Evolutionary conservation across 1,284 basidiomycete species (phyloP).

Genomic region (Uromyces viciae-fabae): DNA sequence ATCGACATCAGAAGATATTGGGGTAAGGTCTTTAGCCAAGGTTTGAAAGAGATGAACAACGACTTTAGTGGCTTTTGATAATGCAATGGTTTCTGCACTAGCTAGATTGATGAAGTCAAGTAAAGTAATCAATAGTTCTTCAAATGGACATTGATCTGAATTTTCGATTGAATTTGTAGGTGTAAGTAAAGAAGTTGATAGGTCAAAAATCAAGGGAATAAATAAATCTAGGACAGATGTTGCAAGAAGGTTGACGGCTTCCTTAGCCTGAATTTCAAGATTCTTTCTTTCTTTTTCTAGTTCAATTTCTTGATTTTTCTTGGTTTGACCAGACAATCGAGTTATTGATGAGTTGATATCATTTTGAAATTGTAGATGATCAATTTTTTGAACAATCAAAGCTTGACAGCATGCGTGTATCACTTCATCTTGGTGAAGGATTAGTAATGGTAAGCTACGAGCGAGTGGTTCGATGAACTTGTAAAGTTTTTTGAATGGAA

Average conservation of each 20-base stretch:
- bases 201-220: constrained; percentile 27
- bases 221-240: constrained; percentile 30
- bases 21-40: constrained; percentile 33
- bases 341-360: background rate
- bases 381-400: constrained; percentile 10
- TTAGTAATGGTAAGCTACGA: constrained; percentile 37
- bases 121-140: constrained; percentile 34
- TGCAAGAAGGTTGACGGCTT: constrained; percentile 36
- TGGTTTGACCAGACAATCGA: background rate
- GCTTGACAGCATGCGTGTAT: constrained; percentile 40
- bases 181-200: constrained; percentile 40
- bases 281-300: constrained; percentile 39
- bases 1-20: background rate
- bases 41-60: constrained; percentile 45
- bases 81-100: constrained; percentile 27
- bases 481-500: constrained; percentile 36
- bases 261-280: constrained; percentile 24
- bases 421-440: constrained; percentile 35
- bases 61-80: constrained; percentile 35
- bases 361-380: background rate
- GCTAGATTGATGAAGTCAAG: constrained; percentile 39
- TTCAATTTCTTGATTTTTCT: background rate
- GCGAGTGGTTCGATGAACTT: constrained; percentile 30
- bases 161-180: constrained; percentile 13
- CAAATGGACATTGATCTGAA: constrained; percentile 26